Percentiles rank a stretch among this genome's conserved stretches.
phyloP scores from a whole-genome alignment of 495 filamentous ascomycete genomes.

The Friedmanniomyces endolithicus region DNA sequence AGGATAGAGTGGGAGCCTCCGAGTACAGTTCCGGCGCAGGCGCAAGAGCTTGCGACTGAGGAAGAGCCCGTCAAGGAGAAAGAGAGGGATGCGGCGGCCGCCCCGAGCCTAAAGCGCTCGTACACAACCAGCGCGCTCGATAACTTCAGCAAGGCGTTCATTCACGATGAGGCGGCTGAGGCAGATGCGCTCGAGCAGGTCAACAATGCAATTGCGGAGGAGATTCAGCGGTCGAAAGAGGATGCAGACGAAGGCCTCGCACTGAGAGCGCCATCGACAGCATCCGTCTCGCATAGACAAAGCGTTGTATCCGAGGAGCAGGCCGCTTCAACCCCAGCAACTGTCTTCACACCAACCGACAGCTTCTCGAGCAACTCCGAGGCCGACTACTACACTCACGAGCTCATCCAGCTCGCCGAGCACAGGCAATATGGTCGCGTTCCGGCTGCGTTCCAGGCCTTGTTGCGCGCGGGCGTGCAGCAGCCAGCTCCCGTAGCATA shows the following conservation, averaged over 20 bases:
- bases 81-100: constrained; percentile 36
- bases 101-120: constrained; percentile 35
- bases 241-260: constrained; percentile 12
- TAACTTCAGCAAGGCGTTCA: constrained; percentile 46
- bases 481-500: constrained; percentile 73
- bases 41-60: constrained; percentile 30
- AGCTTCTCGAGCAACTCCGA: constrained; percentile 35
- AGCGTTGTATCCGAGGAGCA: constrained; percentile 8
- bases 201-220: constrained; percentile 52
- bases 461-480: constrained; percentile 59
- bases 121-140: constrained; percentile 40
- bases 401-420: constrained; percentile 58
- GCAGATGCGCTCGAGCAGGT: constrained; percentile 45
- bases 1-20: constrained; percentile 72
- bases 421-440: constrained; percentile 67
- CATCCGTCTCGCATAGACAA: background rate
- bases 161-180: constrained; percentile 36
- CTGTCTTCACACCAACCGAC: constrained; percentile 8
- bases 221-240: constrained; percentile 34
- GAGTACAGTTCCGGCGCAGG: constrained; percentile 35
- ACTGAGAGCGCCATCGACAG: constrained; percentile 6
- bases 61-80: constrained; percentile 39
- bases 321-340: constrained; percentile 28
- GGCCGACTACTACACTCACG: constrained; percentile 56
- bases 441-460: constrained; percentile 73